Conservation (phyloP, 2,329 filamentous ascomycete species). For the Fusarium pseudocircinatum region DNA sequence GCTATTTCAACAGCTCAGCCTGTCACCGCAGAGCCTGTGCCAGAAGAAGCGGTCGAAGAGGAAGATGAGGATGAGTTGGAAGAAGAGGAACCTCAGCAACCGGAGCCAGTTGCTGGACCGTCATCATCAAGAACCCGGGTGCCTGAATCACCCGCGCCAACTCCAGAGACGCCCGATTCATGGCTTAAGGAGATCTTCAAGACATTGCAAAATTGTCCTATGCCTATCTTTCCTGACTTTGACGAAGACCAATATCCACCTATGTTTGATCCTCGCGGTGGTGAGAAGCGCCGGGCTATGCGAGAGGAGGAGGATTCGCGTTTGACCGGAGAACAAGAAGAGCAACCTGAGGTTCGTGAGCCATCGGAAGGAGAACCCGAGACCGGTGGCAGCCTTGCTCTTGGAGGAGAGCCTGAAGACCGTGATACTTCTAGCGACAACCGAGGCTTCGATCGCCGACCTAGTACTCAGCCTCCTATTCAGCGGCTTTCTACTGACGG, state of each 20-base stretch:
- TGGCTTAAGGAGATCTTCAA: constrained; percentile 51
- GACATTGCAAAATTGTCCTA: constrained; percentile 49
- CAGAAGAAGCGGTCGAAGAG: constrained; percentile 52
- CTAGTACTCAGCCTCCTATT: constrained; percentile 79
- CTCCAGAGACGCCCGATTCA: constrained; percentile 32
- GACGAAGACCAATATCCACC: constrained; percentile 62
- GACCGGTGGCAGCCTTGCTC: constrained; percentile 82
- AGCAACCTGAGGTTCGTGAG: constrained; percentile 56
- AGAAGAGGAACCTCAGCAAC: constrained; percentile 36
- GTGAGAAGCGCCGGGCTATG: constrained; percentile 81
- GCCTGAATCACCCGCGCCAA: constrained; percentile 17
- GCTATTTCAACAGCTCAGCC: constrained; percentile 71
- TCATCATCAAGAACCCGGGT: constrained; percentile 32
- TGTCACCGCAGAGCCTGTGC: constrained; percentile 60
- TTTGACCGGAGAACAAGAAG: constrained; percentile 58
- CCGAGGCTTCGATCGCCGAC: constrained; percentile 65
- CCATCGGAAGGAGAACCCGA: constrained; percentile 79
- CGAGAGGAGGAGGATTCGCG: constrained; percentile 74
- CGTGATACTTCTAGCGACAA: constrained; percentile 65
- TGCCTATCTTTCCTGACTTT: constrained; percentile 38
- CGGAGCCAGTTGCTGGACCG: constrained; percentile 43
- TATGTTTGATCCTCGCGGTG: constrained; percentile 84
- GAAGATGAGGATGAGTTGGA: constrained; percentile 34
- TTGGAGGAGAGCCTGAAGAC: constrained; percentile 94
- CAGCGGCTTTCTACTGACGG: constrained; percentile 68